A percentile compares a stretch with the other conserved stretches of the same genome.
These are phyloP conservation scores for Amaranthus tricolor DNA, from an alignment of 179 eudicot species.

Conservation along the genomic window DNA sequence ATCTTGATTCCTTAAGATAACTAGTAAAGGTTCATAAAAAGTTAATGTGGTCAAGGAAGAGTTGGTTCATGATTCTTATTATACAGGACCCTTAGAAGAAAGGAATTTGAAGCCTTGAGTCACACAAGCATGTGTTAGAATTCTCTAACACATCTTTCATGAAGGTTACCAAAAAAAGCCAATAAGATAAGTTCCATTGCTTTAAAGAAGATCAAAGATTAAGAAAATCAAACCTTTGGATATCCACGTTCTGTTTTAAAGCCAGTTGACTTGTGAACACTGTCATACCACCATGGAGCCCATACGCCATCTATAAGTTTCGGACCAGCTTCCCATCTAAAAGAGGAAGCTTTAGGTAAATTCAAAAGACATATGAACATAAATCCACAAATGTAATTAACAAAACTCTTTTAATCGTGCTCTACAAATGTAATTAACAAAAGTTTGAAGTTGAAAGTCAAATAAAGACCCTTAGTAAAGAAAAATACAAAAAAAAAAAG, in stretches of 20 bases:
- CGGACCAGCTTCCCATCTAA: constrained; percentile 95
- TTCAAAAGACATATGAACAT: neutral
- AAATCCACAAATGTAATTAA: constrained; percentile 12
- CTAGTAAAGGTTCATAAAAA: neutral
- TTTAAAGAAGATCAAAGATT: constrained; percentile 2
- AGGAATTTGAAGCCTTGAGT: neutral
- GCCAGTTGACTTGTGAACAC: constrained; percentile 76
- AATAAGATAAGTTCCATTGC: neutral
- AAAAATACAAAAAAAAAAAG: neutral
- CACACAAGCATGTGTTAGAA: neutral
- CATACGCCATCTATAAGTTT: constrained; percentile 82
- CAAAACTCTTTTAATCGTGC: neutral
- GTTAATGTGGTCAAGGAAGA: neutral
- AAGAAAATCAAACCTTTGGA: constrained; percentile 50
- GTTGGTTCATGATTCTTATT: neutral
- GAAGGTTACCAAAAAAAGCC: neutral
- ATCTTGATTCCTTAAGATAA: neutral
- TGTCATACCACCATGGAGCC: constrained; percentile 97
- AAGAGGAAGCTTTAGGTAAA: neutral
- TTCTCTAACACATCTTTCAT: neutral
- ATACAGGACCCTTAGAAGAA: neutral
- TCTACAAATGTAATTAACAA: neutral
- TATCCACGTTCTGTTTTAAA: constrained; percentile 52
- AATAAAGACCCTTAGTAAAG: neutral
- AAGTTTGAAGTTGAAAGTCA: neutral